Percentiles rank a stretch among this genome's conserved stretches.
phyloP scores from a whole-genome alignment of 2,329 filamentous ascomycete genomes.

The Talaromyces sp. region DNA sequence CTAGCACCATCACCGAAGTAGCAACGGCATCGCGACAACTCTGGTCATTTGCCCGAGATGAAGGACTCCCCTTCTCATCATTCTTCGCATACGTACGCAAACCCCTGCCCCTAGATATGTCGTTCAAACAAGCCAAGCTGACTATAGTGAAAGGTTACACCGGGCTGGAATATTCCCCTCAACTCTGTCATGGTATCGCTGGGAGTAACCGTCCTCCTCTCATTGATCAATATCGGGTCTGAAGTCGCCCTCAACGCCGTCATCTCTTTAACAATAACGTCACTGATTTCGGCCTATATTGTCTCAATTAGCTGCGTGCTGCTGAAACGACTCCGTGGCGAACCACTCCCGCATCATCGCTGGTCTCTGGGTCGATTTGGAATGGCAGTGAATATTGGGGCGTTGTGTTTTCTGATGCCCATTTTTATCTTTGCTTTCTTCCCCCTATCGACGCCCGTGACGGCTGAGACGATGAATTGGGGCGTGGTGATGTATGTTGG shows the following conservation, averaged over 20 bases:
- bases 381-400: slow-evolving; percentile 46
- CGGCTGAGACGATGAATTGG: slow-evolving; percentile 51
- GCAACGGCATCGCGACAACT: slow-evolving; percentile 61
- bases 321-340: slow-evolving; percentile 45
- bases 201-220: slow-evolving; percentile 48
- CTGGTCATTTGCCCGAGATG: slow-evolving; percentile 56
- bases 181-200: slow-evolving; percentile 53
- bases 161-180: slow-evolving; percentile 48
- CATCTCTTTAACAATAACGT: slow-evolving; percentile 46
- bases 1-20: slow-evolving; percentile 57
- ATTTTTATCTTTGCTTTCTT: slow-evolving; percentile 52
- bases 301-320: slow-evolving; percentile 53
- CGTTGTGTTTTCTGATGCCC: slow-evolving; percentile 43
- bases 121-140: slow-evolving; percentile 5
- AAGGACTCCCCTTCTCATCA: slow-evolving; percentile 42
- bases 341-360: slow-evolving; percentile 47
- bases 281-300: slow-evolving; percentile 47
- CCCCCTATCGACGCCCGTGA: slow-evolving; percentile 38
- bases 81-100: slow-evolving; percentile 42
- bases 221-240: slow-evolving; percentile 58
- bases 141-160: slow-evolving; percentile 34
- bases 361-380: slow-evolving; percentile 52
- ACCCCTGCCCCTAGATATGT: no score
- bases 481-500: slow-evolving; percentile 50
- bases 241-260: slow-evolving; percentile 48